Base-by-base conservation (phyloP, 129 eudicot genomes). In the Flaveria ramosissima region DNA sequence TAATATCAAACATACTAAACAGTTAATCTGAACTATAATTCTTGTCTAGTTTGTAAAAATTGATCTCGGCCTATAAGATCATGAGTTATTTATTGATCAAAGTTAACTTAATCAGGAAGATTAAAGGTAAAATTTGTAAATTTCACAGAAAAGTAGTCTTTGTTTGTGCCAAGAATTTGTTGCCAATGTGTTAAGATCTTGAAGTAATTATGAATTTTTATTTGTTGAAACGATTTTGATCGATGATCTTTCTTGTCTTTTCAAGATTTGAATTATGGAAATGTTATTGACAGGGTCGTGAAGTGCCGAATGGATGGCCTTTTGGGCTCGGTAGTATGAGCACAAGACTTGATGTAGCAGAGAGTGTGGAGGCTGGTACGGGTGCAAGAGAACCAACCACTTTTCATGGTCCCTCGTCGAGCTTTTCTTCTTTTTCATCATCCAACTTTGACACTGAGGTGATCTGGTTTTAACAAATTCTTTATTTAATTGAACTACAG, bases 371-470 rank as follows among this genome's bases (percentile, higher is more conserved):
- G 65, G 68, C 61, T 71, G 72, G 64, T 19, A 39, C 81, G 0
- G 53, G 30, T 45, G 60, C 81, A 77, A 47, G 56, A 77, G 81
- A 63, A 59, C 82, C 74, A 9, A 39, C 15, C 72, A 47, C 84
- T 47, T 39, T 65, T 27, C 90, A 74, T 68, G 83, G 70, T 56
- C 87, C 85, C 19, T 87, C 93, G 0, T 84, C 85, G 47, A 89
- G 96, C 24, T 92, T 92, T 84, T 87, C 97, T 30, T 92, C 96
- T 3, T 92, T 87, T 65, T 72, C 97, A 16, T 89, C 97, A 64
- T 92, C 97, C 78, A 87, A 86, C 81, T 88, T 92, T 32, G 97
- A 92, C 70, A 92, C 96, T 6, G 96, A 89, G 97, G 96, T 92
- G 80, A 30, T 60, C 71, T 32, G 7, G 10, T 32, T 26, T 3